phyloP scores from a whole-genome alignment of 2,329 filamentous ascomycete genomes.

The Emergomyces pasteurianus region DNA sequence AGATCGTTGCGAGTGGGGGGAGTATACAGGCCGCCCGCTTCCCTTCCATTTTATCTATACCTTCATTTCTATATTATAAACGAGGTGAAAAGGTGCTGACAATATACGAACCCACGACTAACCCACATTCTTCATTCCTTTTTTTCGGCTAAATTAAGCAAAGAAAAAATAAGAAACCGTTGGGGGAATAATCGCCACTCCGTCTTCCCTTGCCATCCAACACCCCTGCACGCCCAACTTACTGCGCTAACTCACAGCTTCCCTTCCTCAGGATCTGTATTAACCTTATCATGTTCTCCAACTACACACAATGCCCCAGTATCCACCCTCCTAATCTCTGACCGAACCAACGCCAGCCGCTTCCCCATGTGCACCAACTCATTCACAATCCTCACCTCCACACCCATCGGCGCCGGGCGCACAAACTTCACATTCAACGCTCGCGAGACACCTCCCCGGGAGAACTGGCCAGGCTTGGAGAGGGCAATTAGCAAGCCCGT shows the following conservation, averaged over 20 bases:
- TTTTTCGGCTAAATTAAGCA: background rate
- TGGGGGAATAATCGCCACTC: no score
- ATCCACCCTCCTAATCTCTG: constrained; percentile 42
- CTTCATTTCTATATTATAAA: background rate
- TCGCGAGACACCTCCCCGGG: constrained; percentile 50
- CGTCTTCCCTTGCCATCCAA: no score
- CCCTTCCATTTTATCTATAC: background rate
- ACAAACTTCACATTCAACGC: constrained; percentile 57
- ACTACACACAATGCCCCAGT: constrained; percentile 44
- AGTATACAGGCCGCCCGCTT: background rate
- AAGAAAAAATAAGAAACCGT: no score
- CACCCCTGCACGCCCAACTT: no score
- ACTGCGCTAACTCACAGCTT: constrained; percentile 13
- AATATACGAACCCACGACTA: background rate
- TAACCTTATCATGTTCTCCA: constrained; percentile 55
- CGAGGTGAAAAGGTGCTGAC: background rate
- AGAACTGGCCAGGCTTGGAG: constrained; percentile 49
- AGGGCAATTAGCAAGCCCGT: constrained; percentile 46
- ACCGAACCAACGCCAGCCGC: constrained; percentile 42
- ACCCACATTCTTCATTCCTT: background rate
- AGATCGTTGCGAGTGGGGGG: background rate
- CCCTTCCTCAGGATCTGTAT: constrained; percentile 38
- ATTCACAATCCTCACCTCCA: constrained; percentile 42
- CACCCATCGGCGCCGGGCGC: constrained; percentile 45
- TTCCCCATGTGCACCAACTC: constrained; percentile 48